phyloP scores from a whole-genome alignment of 352 stramenopile species.

The Pythium folliculosum region DNA sequence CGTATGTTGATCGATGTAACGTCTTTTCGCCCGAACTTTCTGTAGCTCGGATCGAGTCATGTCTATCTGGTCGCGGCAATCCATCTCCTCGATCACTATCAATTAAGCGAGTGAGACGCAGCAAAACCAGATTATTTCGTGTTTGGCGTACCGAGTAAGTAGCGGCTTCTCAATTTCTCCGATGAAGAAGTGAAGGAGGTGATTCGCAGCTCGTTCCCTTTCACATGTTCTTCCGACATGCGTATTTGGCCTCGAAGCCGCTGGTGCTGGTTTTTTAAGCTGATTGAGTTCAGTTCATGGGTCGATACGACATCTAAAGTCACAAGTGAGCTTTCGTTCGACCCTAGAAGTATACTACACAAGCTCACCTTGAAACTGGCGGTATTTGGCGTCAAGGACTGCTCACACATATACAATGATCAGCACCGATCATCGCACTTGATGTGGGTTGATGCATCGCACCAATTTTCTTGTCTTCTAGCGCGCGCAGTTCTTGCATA shows the following conservation, averaged over 20 bases:
- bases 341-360: not conserved
- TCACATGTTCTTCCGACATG: not conserved
- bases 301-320: not conserved
- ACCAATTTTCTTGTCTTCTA: conserved; percentile 57
- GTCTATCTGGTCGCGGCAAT: conserved; percentile 28
- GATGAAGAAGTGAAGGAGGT: not conserved
- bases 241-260: not conserved
- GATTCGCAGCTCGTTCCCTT: not conserved
- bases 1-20: conserved; percentile 36
- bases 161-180: not conserved
- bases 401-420: conserved; percentile 1
- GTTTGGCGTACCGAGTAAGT: not conserved
- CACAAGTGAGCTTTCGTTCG: not conserved
- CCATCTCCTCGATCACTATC: conserved; percentile 25
- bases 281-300: not conserved
- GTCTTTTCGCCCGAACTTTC: conserved; percentile 49
- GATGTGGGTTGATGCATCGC: not conserved
- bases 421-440: not conserved
- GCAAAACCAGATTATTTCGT: not conserved
- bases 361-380: not conserved
- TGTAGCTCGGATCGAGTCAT: conserved; percentile 33
- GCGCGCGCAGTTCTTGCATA: conserved; percentile 33
- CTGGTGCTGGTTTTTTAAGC: conserved; percentile 1
- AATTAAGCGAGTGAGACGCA: not conserved
- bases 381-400: conserved; percentile 51